These are phyloP conservation scores for Eucalyptus pauciflora DNA, from an alignment of 345 rosid genomes.

Conservation along the genomic window DNA sequence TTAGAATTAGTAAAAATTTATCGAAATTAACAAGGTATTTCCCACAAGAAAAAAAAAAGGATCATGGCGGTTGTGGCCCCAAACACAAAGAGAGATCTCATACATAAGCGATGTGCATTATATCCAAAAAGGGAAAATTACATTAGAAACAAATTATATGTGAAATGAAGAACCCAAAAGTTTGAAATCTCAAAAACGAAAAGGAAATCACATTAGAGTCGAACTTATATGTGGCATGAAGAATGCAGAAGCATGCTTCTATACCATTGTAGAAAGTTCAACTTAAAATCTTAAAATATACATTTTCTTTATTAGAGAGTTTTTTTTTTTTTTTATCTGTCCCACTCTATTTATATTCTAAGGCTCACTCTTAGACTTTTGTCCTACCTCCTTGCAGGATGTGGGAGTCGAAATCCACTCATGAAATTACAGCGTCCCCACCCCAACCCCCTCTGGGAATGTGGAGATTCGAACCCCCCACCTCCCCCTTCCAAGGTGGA, in stretches of 20 bases:
- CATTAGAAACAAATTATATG: neutral
- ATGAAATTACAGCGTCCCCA: too few species aligned
- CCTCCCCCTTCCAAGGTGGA: too few species aligned
- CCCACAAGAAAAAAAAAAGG: neutral
- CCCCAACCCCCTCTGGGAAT: too few species aligned
- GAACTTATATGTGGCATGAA: neutral
- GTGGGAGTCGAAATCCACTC: too few species aligned
- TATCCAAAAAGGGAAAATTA: neutral
- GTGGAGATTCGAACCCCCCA: too few species aligned
- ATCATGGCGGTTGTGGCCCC: neutral
- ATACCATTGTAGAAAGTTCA: neutral
- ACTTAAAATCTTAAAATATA: neutral
- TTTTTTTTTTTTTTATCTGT: too few species aligned
- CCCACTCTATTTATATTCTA: too few species aligned
- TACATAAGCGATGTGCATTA: neutral
- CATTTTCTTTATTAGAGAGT: neutral
- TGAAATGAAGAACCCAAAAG: neutral
- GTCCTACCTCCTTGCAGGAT: fast-evolving
- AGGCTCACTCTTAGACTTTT: too few species aligned
- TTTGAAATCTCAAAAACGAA: neutral
- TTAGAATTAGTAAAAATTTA: neutral
- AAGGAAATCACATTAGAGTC: neutral
- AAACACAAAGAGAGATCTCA: neutral
- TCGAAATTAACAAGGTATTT: neutral
- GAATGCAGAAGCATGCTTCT: neutral